Evolutionary conservation across 805 yeast species (phyloP), one percentile per base, ranked within the genome.

Genomic region (Starmerella vitae): DNA sequence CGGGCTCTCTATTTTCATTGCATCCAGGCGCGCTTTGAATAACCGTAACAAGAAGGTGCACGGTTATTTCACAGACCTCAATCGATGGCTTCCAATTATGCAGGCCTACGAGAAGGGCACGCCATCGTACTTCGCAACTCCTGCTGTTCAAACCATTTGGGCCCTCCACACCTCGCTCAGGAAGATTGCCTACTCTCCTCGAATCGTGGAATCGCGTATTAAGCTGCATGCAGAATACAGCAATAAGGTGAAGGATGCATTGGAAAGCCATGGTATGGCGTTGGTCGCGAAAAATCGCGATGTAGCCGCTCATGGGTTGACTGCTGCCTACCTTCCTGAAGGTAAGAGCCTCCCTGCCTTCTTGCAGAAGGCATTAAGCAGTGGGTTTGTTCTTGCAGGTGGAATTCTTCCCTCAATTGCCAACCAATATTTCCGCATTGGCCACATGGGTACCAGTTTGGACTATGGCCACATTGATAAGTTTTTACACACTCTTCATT

Each of bases 391-490:
- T 19, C 70, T 86, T 35, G 94, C 96, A 33, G 93, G 91, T 36
- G 96, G 96, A 42, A 78, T 86, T 48, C 88, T 81, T 64, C 76
- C 74, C 60, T 83, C 75, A 19, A 74, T 84, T 52, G 77, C 74
- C 34, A 71, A 79, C 43, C 76, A 78, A 59, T 86, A 86, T 65
- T 82, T 88, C 66, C 74, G 97, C 62, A 76, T 86, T 43, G 97
- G 97, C 26, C 97, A 86, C 64, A 88, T 88, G 97, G 95, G 96
- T 46, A 76, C 74, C 43, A 70, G 85, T 34, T 81, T 77, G 10
- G 74, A 76, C 49, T 64, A 72, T 44, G 67, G 68, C 25, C 80
- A 78, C 56, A 58, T 77, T 21, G 72, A 69, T 41, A 57, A 57
- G 39, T 71, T 71, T 29, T 63, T 67, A 9, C 30, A n/a, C n/a